A percentile compares a stretch with the other conserved stretches of the same genome.
Evolutionary conservation across 2,329 filamentous ascomycete genomes (phyloP).

Genomic region (Aspergillus sergii): DNA sequence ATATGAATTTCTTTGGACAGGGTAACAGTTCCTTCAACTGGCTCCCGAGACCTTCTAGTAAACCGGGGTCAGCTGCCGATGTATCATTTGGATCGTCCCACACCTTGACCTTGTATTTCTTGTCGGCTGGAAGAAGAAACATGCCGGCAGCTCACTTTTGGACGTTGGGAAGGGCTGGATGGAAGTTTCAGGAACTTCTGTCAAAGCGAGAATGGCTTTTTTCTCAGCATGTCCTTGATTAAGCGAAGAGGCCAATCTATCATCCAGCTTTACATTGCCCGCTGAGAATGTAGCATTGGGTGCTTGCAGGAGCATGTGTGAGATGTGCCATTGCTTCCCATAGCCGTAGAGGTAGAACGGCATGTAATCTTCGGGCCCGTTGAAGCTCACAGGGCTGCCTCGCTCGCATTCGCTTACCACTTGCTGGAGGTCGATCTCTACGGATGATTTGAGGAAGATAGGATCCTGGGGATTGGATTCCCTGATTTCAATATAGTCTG

Average conservation of each 20-base stretch:
- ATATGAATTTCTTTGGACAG: conserved; percentile 6
- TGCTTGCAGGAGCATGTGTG: conserved; percentile 46
- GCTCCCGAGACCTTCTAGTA: neutral
- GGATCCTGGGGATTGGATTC: neutral
- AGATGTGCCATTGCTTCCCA: conserved; percentile 40
- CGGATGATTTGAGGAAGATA: neutral
- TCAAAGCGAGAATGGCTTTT: conserved; percentile 33
- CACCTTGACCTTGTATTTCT: conserved; percentile 32
- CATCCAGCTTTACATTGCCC: conserved; percentile 11
- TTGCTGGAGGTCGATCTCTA: neutral
- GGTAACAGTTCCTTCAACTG: conserved; percentile 5
- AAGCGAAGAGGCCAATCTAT: conserved; percentile 7
- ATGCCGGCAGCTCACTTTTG: conserved; percentile 16
- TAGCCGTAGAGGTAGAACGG: conserved; percentile 51
- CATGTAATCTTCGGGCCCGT: conserved; percentile 36
- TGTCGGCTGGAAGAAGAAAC: conserved; percentile 39
- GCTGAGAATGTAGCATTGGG: conserved; percentile 46
- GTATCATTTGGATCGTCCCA: conserved; percentile 28
- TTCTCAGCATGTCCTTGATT: conserved; percentile 1
- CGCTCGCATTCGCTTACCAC: neutral
- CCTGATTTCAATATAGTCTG: neutral
- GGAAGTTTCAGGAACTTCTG: conserved; percentile 37
- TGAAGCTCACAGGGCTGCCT: neutral
- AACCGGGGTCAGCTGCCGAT: conserved; percentile 2
- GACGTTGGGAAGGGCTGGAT: conserved; percentile 44